Base-by-base conservation (phyloP, 257 asterid species). In the Lycium barbarum region DNA sequence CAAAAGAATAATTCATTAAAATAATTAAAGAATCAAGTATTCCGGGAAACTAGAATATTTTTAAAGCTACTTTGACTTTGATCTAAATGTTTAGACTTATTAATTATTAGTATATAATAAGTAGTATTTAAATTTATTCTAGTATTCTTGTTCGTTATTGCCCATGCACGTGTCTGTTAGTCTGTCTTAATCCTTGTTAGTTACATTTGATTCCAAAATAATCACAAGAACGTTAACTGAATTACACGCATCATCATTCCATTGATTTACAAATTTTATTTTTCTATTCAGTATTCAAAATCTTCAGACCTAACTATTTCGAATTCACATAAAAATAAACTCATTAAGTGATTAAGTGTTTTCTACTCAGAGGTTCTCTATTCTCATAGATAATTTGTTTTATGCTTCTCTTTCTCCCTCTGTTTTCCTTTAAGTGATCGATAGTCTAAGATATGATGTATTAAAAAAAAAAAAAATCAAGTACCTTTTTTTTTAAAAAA, bases 161-260 rank as follows among this genome's bases (percentile, higher is more conserved):
- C 14, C 58, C 18, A 72, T 45, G 38, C 58, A 72, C 80, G 59
- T 72, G 38, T 18, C 35, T 20, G 62, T 74, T 74, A 47, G 45
- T 74, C 81, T 74, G 62, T 74, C 81, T 74, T 49, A 74, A 74
- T 74, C 61, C 81, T 72, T 72, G 80, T 72, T 45, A 18, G 1
- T 72, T 45, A 9, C 13, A 7, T 71, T 40, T 71, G 55, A 71
- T 43, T 40, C 55, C 79, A 71, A 71, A 54, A 40, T 70, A 70
- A 38, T 18, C 33, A 40, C 33, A n/a, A 45, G 58, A 45, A 72
- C n/a, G 57, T 10, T 72, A 45, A 72, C 58, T 45, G n/a, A 45
- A 72, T 18, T 72, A 72, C 58, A 72, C 80, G 10, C 6, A 15
- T 58, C 63, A 17, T 58, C 22, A 57, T 57, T 58, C 26, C 22